These are phyloP conservation scores for Cladosporium sp. DNA, from an alignment of 2,329 filamentous ascomycete species.

Conservation along the genomic window DNA sequence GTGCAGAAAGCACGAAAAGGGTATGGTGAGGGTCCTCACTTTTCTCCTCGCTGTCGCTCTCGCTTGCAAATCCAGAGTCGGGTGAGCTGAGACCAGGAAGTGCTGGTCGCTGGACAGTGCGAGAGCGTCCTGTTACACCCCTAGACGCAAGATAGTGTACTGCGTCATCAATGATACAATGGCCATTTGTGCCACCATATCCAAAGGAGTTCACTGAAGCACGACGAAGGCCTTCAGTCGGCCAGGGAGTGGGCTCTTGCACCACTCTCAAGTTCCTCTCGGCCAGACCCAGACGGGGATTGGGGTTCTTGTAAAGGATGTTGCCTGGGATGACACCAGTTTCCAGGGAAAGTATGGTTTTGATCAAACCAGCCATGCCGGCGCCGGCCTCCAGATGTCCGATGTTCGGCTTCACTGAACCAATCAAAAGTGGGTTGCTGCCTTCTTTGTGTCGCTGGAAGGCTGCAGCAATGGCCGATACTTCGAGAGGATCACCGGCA, in stretches of 20 bases:
- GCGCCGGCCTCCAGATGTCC: slow-evolving; percentile 55
- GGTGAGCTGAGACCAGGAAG: too few species aligned
- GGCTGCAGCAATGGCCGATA: too few species aligned
- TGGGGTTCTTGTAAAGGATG: slow-evolving; percentile 22
- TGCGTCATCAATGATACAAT: slow-evolving; percentile 25
- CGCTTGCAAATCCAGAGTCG: too few species aligned
- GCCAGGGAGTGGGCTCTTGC: slow-evolving; percentile 17
- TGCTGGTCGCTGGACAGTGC: too few species aligned
- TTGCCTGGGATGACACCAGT: slow-evolving; percentile 25
- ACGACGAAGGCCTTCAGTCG: slow-evolving; percentile 16
- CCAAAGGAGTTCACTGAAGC: slow-evolving; percentile 26
- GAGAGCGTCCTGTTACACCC: too few species aligned
- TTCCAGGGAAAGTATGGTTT: slow-evolving; percentile 28
- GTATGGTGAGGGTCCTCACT: not conserved
- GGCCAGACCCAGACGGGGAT: slow-evolving; percentile 31
- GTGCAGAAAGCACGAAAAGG: not conserved
- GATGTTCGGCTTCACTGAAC: too few species aligned
- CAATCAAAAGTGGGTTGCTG: too few species aligned
- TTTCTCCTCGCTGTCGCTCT: too few species aligned
- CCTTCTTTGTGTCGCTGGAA: too few species aligned
- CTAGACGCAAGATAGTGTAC: too few species aligned
- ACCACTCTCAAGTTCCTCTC: too few species aligned
- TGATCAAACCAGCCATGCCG: slow-evolving; percentile 52
- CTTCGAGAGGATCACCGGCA: too few species aligned
- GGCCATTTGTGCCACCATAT: slow-evolving; percentile 30